Evolutionary conservation across 2,329 filamentous ascomycete genomes (phyloP), one percentile per base, ranked within the genome.

Genomic region (Bertia moriformis): DNA sequence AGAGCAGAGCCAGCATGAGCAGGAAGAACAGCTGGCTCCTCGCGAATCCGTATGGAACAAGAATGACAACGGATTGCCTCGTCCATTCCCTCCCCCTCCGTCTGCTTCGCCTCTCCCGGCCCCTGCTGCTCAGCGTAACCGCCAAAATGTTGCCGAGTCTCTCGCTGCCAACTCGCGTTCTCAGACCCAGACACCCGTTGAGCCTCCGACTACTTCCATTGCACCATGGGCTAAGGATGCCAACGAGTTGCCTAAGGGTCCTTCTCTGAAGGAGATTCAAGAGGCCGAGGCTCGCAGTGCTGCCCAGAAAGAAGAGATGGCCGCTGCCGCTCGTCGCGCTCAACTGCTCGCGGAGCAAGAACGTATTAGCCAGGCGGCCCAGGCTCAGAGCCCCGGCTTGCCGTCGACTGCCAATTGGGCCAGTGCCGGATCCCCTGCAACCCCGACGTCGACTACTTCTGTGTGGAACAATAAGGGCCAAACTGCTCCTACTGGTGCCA

Each of bases 171-270:
- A 17, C 32, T 35, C 32, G 10, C 32, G 32, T 7, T 35, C 32
- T 15, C 32, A 35, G 32, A 35, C 32, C 7, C 32, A 83, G 46
- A 93, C 86, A 0, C 88, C 84, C 2, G 74, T 78, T 33, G 61
- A 63, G 13, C 54, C 55, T 3, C 60, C 55, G 33, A 52, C 55
- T 39, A 55, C 49, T 18, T 53, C 53, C 3, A 53, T 95, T 47
- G 91, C 91, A 1, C 91, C 91, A 0, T 98, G 91, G 91, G 91
- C 91, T 4, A 91, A 91, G 56, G 87, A 96, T 2, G 80, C 83
- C 38, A 62, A 67, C 4, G 69, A 76, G 43, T 62, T 71, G 18
- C 76, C 84, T 30, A 93, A 84, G 58, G 88, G 87, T 0, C 91
- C 89, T 2, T 95, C 88, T 43, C 65, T 98, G 45, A 93, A 87